These are phyloP conservation scores for Rhazya stricta DNA, from an alignment of 257 asterid species.

Conservation along the genomic window DNA sequence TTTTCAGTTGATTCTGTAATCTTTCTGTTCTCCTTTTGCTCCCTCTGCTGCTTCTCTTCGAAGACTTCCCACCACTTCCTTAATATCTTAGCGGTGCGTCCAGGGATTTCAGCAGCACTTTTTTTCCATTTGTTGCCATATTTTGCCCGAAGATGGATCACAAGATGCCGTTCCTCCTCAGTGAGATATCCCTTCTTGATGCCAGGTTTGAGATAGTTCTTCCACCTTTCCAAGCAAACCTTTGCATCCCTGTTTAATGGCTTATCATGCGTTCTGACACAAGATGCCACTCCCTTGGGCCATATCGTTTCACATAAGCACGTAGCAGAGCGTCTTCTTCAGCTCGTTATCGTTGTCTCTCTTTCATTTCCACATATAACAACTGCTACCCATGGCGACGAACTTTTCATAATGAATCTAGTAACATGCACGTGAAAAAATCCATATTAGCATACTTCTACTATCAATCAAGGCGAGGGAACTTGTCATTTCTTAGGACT, in stretches of 20 bases:
- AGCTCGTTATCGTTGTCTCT: constrained; percentile 70
- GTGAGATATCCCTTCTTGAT: constrained; percentile 62
- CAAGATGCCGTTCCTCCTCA: constrained; percentile 54
- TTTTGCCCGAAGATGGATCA: constrained; percentile 44
- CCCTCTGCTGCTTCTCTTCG: constrained; percentile 46
- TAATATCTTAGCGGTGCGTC: constrained; percentile 61
- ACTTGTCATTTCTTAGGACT: not conserved
- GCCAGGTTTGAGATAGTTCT: constrained; percentile 66
- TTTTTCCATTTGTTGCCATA: constrained; percentile 76
- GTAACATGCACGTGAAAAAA: not conserved
- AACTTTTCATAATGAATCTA: constrained; percentile 41
- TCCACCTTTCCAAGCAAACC: constrained; percentile 79
- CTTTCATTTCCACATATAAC: constrained; percentile 52
- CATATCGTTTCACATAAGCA: constrained; percentile 54
- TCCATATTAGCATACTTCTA: not conserved
- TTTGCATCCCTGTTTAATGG: constrained; percentile 55
- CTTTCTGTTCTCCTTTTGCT: constrained; percentile 35
- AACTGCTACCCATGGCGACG: constrained; percentile 41
- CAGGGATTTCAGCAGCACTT: constrained; percentile 66
- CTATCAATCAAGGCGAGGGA: not conserved
- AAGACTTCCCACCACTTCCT: constrained; percentile 78
- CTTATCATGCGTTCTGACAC: constrained; percentile 51
- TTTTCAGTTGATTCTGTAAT: constrained; percentile 35
- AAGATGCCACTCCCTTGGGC: constrained; percentile 67
- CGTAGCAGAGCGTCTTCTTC: constrained; percentile 68